Evolutionary conservation across 129 eudicot genomes (phyloP), one percentile per base, ranked within the genome.

Genomic region (Helichrysum umbraculigerum): DNA sequence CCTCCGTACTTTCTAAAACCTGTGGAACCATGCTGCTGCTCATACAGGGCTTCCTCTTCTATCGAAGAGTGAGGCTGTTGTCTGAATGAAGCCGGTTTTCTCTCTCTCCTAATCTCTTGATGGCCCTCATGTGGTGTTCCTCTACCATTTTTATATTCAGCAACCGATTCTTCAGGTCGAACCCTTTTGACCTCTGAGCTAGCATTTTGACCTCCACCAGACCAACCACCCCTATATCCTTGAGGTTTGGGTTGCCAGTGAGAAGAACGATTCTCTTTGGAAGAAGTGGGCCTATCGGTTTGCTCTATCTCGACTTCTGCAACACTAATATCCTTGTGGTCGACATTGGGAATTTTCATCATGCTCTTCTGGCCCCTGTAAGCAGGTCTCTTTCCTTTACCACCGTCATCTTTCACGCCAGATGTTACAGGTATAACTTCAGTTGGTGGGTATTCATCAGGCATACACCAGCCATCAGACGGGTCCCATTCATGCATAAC

Each of bases 161-260:
- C 78, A 28, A 25, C 81, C 50, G 81, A 72, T 62, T 68, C 84
- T 29, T 83, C 88, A 37, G 81, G 71, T 62, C 74, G 76, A 71
- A 82, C 86, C 82, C 69, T 85, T 78, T 68, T 85, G 19, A 72
- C 74, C 74, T 83, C 95, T 8, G 77, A 35, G 64, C 59, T 67
- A 74, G 73, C 69, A 57, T 39, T 71, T 77, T 81, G 87, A 76
- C 54, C 54, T 14, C 54, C 54, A 47, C 54, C n/a, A 0, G 54
- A 47, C 54, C 54, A 47, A 14, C 79, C 81, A 72, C 83, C 87
- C 35, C 74, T 83, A 74, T 76, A 14, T 1, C 75, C 61, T 72
- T 83, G 84, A 30, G 94, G 78, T 70, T 89, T 95, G 21, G 94
- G 91, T 72, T 95, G 93, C 99, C 99, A 95, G 4, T 85, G 97